A percentile compares a stretch with the other conserved stretches of the same genome.
Evolutionary conservation across 139 green algal species (phyloP).

Genomic region (Ulvella scutata): DNA sequence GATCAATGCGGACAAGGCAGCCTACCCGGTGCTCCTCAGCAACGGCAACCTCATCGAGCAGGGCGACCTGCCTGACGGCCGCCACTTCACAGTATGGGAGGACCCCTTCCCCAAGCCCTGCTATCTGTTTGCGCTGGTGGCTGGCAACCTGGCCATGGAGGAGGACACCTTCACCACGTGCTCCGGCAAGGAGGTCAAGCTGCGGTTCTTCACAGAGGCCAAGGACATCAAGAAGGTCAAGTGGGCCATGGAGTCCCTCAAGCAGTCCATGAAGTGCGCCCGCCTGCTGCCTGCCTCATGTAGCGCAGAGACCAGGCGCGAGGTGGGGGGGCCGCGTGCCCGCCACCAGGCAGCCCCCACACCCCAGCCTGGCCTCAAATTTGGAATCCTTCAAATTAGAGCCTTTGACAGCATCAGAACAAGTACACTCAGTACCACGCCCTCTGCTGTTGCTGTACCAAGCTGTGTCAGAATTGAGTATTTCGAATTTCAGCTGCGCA

Average conservation of each 20-base stretch:
- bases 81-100: constrained; percentile 56
- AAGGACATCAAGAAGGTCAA: constrained; percentile 47
- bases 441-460: no score
- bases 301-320: no score
- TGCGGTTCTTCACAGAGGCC: constrained; percentile 76
- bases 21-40: constrained; percentile 88
- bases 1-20: constrained; percentile 75
- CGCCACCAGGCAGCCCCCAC: no score
- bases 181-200: constrained; percentile 52
- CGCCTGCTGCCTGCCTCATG: no score
- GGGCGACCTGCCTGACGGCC: constrained; percentile 50
- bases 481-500: no score
- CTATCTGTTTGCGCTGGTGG: constrained; percentile 98
- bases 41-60: constrained; percentile 91
- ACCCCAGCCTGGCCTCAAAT: no score
- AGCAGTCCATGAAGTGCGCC: constrained; percentile 76
- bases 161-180: constrained; percentile 74
- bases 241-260: constrained; percentile 83
- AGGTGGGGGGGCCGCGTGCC: no score
- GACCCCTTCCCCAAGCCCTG: constrained; percentile 93
- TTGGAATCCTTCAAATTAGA: no score
- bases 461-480: no score
- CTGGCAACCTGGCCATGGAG: constrained; percentile 66
- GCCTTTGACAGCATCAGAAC: no score
- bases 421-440: no score